These are phyloP conservation scores for Lojkania enalia DNA, from an alignment of 2,329 filamentous ascomycete species.

Conservation along the genomic window DNA sequence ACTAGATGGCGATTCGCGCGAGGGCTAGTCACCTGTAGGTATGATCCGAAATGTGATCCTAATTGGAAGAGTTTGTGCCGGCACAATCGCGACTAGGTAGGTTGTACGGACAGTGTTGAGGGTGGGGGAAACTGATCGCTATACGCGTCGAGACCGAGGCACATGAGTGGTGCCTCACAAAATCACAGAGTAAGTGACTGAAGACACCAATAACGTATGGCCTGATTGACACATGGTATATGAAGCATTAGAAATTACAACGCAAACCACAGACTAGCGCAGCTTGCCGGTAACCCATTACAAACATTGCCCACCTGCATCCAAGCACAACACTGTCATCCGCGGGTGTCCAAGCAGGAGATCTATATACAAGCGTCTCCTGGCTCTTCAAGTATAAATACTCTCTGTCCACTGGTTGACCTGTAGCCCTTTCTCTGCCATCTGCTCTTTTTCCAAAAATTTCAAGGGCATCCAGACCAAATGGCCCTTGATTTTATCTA, in stretches of 20 bases:
- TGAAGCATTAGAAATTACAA: neutral
- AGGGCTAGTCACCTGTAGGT: too few relatives aligned
- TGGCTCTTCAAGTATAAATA: conserved; percentile 66
- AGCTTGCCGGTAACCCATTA: neutral
- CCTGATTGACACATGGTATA: too few relatives aligned
- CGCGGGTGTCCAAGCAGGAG: neutral
- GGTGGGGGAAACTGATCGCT: too few relatives aligned
- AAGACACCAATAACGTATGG: too few relatives aligned
- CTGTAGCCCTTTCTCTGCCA: conserved; percentile 87
- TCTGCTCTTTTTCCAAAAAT: conserved; percentile 79
- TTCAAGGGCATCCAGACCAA: conserved; percentile 94
- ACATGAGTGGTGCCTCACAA: too few relatives aligned
- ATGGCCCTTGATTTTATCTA: conserved; percentile 83
- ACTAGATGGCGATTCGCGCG: too few relatives aligned
- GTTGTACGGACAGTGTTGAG: too few relatives aligned
- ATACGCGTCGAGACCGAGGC: too few relatives aligned
- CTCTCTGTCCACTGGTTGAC: conserved; percentile 87
- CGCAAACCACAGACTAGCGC: neutral
- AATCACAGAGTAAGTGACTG: too few relatives aligned
- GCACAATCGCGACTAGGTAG: too few relatives aligned
- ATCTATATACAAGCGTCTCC: neutral
- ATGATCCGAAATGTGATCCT: too few relatives aligned
- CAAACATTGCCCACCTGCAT: neutral
- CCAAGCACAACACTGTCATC: neutral
- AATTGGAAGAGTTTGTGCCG: too few relatives aligned